Evolutionary conservation across 148 eudicot genomes (phyloP).

Genomic region (Camellia granthamiana): DNA sequence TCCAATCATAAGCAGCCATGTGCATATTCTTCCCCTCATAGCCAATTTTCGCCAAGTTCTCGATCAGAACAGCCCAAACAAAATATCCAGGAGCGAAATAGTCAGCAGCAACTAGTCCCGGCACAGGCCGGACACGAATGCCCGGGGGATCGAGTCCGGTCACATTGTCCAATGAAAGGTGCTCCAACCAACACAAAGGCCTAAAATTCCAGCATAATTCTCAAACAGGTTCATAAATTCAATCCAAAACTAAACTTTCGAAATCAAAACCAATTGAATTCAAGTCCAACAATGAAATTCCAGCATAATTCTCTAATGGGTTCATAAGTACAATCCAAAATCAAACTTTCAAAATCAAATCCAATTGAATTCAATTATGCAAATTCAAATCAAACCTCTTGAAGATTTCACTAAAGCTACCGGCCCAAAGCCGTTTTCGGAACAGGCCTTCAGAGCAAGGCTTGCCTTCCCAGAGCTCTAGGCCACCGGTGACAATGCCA

Average conservation of each 20-base stretch:
- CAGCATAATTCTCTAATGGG: not conserved
- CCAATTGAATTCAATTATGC: not conserved
- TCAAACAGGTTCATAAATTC: not conserved
- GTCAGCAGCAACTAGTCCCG: slow-evolving; percentile 68
- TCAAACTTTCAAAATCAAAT: not conserved
- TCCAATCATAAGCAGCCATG: slow-evolving; percentile 77
- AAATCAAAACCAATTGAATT: not conserved
- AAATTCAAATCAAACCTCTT: slow-evolving; percentile 37
- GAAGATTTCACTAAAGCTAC: slow-evolving; percentile 58
- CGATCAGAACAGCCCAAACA: slow-evolving; percentile 66
- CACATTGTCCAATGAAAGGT: slow-evolving; percentile 59
- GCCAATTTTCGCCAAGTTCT: slow-evolving; percentile 57
- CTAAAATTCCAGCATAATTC: slow-evolving; percentile 27
- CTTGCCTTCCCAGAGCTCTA: slow-evolving; percentile 73
- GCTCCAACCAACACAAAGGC: slow-evolving; percentile 80
- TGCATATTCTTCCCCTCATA: slow-evolving; percentile 64
- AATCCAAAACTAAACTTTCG: not conserved
- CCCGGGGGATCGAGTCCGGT: slow-evolving; percentile 75
- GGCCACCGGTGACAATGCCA: slow-evolving; percentile 72
- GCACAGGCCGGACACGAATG: slow-evolving; percentile 59
- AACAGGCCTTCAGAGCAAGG: slow-evolving; percentile 61
- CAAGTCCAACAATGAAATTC: not conserved
- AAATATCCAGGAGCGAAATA: slow-evolving; percentile 72
- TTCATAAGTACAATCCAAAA: not conserved
- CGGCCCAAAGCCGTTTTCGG: slow-evolving; percentile 61